These are phyloP conservation scores for Ensete ventricosum DNA, from an alignment of 176 grass and related monocot genomes.

Conservation along the genomic window DNA sequence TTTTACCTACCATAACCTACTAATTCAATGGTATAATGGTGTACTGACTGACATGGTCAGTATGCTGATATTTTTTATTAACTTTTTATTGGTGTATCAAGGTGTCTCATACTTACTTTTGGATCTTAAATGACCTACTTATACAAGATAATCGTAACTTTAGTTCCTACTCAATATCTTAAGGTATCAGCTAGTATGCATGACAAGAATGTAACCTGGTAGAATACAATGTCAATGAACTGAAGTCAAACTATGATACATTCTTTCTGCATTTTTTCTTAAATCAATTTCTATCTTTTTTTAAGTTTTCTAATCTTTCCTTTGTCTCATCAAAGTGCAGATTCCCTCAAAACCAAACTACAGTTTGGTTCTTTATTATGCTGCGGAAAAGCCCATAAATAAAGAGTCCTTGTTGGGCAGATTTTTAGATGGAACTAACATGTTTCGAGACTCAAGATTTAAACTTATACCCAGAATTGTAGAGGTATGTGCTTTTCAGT, in stretches of 20 bases:
- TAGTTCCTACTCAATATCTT: neutral
- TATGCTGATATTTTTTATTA: too few relatives aligned
- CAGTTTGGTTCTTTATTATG: constrained; percentile 83
- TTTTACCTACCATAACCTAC: too few relatives aligned
- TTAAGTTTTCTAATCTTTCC: constrained; percentile 12
- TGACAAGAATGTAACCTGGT: constrained; percentile 3
- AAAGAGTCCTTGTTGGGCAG: constrained; percentile 74
- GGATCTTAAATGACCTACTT: neutral
- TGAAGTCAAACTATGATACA: neutral
- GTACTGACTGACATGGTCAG: too few relatives aligned
- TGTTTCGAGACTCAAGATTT: constrained; percentile 82
- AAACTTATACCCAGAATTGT: constrained; percentile 96
- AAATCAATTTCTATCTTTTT: neutral
- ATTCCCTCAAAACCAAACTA: constrained; percentile 94
- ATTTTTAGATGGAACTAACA: constrained; percentile 81
- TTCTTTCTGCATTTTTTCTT: neutral
- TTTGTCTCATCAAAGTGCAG: constrained; percentile 36
- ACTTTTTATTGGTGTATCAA: too few relatives aligned
- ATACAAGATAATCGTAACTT: neutral
- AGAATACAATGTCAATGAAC: neutral
- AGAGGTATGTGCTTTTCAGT: constrained; percentile 50
- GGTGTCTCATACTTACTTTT: neutral
- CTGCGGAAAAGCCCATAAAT: constrained; percentile 62
- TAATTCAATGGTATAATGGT: too few relatives aligned
- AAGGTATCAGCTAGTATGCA: neutral